Conservation (phyloP, 2,329 filamentous ascomycete species). For the Alternaria angustiovoidea region DNA sequence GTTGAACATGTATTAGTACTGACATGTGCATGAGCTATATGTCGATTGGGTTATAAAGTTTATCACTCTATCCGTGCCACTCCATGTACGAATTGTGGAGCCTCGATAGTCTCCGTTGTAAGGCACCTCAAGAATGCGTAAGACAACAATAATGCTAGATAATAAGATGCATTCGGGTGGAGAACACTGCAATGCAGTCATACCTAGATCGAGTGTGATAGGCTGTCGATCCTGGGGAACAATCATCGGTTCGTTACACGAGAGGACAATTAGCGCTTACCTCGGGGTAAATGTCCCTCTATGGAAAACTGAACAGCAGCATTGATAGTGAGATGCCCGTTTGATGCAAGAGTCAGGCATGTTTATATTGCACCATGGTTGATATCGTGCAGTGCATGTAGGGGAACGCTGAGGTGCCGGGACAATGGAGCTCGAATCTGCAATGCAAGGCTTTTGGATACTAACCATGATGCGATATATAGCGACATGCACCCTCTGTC, state of each 20-base stretch:
- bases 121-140: accelerated
- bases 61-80: no score
- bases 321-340: not conserved
- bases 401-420: not conserved
- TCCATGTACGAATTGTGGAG: no score
- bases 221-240: not conserved
- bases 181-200: not conserved
- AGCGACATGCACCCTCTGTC: not conserved
- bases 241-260: not conserved
- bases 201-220: not conserved
- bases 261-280: not conserved
- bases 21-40: not conserved
- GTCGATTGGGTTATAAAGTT: not conserved
- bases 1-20: not conserved
- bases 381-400: not conserved
- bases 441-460: not conserved
- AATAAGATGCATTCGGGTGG: no score
- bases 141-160: no score
- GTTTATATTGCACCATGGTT: not conserved
- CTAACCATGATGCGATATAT: not conserved
- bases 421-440: not conserved
- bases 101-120: not conserved
- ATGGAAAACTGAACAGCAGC: not conserved
- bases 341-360: not conserved
- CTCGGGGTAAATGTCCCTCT: not conserved